Base-by-base conservation (phyloP, 2,329 filamentous ascomycete genomes). In the Fusarium torreyae region DNA sequence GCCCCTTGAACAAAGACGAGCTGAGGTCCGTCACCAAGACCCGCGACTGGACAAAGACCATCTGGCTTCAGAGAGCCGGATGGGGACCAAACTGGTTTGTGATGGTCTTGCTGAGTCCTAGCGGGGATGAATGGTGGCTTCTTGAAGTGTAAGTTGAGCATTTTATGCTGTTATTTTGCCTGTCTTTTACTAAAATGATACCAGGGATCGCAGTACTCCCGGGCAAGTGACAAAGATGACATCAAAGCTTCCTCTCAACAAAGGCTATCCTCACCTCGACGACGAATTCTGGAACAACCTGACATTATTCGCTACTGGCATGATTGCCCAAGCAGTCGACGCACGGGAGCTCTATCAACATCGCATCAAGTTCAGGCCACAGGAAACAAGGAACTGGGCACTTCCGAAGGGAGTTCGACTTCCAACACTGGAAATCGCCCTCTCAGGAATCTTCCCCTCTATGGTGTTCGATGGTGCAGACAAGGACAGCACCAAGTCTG, bases 91-190 rank as follows among this genome's bases (percentile, higher is more conserved):
- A 87, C 53, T 97, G 93, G 92, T 88, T 90, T 66, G 81, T 97
- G 39, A 89, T 90, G 69, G 86, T 92, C 45, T 89, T 89, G 53
- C 85, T 94, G 76, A 90, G 91, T 76, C 84, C 92, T 75, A 85
- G 86, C 74, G 92, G 93, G 54, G 92, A 96, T 76, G 86, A 86
- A 65, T 97, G 93, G 92, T 94, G 91, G 89, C 82, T 94, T 63
- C 83, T 93, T 55, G 86, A 91, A 78, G 78, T 88, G 85, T 89
- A 81, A 81, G 86, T 58, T 50, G 15, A 34, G 7, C 26, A 9
- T 49, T 11, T 17, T n/a, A 18, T 20, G 31, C 26, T 15, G n/a
- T 26, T 22, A 18, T 17, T n/a, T 40, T 33, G 13, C 28, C 20
- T 43, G 39, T 36, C 17, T n/a, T 48, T 55, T 50, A 51, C 71